A percentile compares a stretch with the other conserved stretches of the same genome.
Evolutionary conservation across 2,329 filamentous ascomycete species (phyloP).

Genomic region (Trichoderma koningiopsis): DNA sequence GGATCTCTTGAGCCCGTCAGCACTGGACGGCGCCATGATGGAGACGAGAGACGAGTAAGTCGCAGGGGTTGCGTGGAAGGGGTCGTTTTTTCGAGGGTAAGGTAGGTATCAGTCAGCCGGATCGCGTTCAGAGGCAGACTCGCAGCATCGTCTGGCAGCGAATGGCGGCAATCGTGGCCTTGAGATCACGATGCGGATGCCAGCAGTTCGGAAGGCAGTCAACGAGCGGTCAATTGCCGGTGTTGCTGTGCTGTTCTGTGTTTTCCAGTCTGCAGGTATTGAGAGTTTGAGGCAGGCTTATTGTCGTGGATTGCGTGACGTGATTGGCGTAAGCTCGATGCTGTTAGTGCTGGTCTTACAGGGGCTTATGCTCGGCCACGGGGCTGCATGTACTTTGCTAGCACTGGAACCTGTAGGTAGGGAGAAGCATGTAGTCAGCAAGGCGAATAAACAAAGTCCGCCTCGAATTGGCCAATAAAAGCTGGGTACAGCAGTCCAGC

Average conservation of each 20-base stretch:
- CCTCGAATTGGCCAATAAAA: background rate
- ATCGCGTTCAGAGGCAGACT: background rate
- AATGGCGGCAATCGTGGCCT: background rate
- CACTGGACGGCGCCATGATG: constrained; percentile 14
- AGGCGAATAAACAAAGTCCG: background rate
- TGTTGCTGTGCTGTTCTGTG: background rate
- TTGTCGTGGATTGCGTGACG: background rate
- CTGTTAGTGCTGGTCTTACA: background rate
- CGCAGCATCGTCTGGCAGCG: background rate
- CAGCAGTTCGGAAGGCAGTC: background rate
- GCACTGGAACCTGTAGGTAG: background rate
- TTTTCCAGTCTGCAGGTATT: background rate
- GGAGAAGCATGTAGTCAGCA: background rate
- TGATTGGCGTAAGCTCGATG: background rate
- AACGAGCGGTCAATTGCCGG: constrained; percentile 4
- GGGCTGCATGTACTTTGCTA: background rate
- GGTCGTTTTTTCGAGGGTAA: background rate
- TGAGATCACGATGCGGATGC: background rate
- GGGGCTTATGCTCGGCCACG: background rate
- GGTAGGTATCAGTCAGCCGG: background rate
- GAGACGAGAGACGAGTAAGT: background rate
- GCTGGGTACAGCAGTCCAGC: background rate
- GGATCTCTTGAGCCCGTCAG: constrained; percentile 28
- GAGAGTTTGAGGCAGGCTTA: background rate
- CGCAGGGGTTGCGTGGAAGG: constrained; percentile 5